A percentile compares a stretch with the other conserved stretches of the same genome.
Conservation (phyloP, 805 yeast genomes). For the Priceomyces medius region DNA sequence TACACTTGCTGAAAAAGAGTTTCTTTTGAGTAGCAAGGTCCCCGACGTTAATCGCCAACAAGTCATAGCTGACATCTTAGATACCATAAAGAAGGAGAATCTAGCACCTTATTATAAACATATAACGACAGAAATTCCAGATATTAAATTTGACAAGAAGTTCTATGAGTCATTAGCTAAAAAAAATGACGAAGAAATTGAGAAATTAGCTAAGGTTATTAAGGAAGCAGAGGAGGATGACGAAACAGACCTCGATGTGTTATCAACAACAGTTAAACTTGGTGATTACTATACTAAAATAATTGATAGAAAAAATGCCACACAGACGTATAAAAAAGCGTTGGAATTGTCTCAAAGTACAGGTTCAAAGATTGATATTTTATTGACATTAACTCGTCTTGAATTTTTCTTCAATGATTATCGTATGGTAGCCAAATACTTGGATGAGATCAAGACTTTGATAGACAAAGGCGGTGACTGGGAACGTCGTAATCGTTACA, state of each 20-base stretch:
- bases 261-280: conserved; percentile 71
- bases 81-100: conserved; percentile 55
- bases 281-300: conserved; percentile 87
- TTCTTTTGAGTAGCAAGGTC: conserved; percentile 48
- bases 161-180: conserved; percentile 51
- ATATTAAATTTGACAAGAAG: conserved; percentile 57
- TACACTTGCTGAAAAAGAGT: conserved; percentile 76
- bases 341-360: conserved; percentile 78
- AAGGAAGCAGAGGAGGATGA: conserved; percentile 60
- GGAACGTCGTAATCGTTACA: conserved; percentile 95
- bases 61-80: conserved; percentile 44
- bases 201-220: conserved; percentile 52
- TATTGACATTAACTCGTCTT: conserved; percentile 76
- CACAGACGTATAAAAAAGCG: conserved; percentile 65
- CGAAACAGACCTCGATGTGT: conserved; percentile 83
- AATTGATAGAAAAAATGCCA: conserved; percentile 76
- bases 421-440: conserved; percentile 61
- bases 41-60: conserved; percentile 41
- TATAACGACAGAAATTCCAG: conserved; percentile 39
- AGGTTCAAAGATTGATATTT: conserved; percentile 86
- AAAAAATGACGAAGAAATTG: conserved; percentile 56
- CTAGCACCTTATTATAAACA: conserved; percentile 84
- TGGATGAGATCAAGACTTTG: conserved; percentile 68
- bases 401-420: conserved; percentile 90
- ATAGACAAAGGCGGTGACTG: conserved; percentile 98